Evolutionary conservation across 2,329 filamentous ascomycete genomes (phyloP).

Genomic region (Phaeosphaeriaceae sp.): DNA sequence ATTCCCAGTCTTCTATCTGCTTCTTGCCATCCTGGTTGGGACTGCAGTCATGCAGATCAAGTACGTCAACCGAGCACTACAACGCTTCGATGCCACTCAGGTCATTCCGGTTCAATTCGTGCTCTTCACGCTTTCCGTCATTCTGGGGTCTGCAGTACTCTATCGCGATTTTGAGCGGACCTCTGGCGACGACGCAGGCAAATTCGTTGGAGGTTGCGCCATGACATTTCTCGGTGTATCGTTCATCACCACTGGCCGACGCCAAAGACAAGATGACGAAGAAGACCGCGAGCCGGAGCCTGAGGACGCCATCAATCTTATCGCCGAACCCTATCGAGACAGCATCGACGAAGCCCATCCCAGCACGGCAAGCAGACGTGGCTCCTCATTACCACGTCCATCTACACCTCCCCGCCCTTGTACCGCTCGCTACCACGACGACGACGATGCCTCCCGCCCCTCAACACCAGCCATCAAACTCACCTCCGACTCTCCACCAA

Average conservation of each 20-base stretch:
- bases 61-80: conserved; percentile 89
- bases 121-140: conserved; percentile 93
- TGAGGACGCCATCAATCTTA: conserved; percentile 52
- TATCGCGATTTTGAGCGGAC: conserved; percentile 95
- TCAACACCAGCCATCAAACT: conserved; percentile 34
- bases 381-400: conserved; percentile 34
- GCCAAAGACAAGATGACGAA: conserved; percentile 53
- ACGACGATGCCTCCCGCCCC: conserved; percentile 18
- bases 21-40: conserved; percentile 78
- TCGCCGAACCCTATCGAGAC: conserved; percentile 48
- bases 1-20: conserved; percentile 87
- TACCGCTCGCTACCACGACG: background rate
- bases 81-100: conserved; percentile 95
- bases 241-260: conserved; percentile 86
- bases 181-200: conserved; percentile 72
- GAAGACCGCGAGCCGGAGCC: conserved; percentile 52
- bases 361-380: conserved; percentile 16
- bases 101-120: conserved; percentile 99
- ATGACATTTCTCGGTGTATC: conserved; percentile 97
- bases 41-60: conserved; percentile 97
- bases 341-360: conserved; percentile 23
- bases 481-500: conserved; percentile 21
- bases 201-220: conserved; percentile 89
- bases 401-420: conserved; percentile 12
- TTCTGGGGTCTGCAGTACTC: conserved; percentile 88